These are phyloP conservation scores for Cutaneotrichosporon cutaneum DNA, from an alignment of 1,284 basidiomycete genomes.

Conservation along the genomic window DNA sequence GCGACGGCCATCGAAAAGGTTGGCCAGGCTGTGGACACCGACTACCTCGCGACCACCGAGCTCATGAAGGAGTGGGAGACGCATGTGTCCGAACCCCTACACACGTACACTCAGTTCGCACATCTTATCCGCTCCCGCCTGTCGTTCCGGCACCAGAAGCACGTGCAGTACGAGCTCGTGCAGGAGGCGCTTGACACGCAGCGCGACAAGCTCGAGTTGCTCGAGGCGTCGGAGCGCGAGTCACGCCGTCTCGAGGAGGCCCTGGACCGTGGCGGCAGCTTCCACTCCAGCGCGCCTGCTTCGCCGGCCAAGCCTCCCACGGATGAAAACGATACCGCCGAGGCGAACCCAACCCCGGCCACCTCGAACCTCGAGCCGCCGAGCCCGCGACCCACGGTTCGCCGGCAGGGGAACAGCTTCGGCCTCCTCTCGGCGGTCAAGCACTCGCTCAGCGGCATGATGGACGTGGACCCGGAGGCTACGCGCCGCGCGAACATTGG, in stretches of 20 bases:
- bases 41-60: conserved; percentile 86
- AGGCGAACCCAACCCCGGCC: not conserved
- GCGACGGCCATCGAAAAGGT: conserved; percentile 52
- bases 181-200: conserved; percentile 86
- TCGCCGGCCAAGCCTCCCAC: not conserved
- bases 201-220: conserved; percentile 79
- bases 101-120: conserved; percentile 95
- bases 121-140: conserved; percentile 90
- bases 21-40: conserved; percentile 92
- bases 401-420: conserved; percentile 58
- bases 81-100: conserved; percentile 90
- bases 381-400: conserved; percentile 14
- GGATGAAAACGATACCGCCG: not conserved
- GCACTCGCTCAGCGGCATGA: conserved; percentile 94
- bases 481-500: conserved; percentile 88
- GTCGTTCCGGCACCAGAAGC: conserved; percentile 94
- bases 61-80: conserved; percentile 87
- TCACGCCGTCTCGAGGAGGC: conserved; percentile 86
- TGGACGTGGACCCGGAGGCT: conserved; percentile 97
- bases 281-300: conserved; percentile 20
- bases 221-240: conserved; percentile 90
- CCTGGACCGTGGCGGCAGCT: conserved; percentile 55
- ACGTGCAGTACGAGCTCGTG: conserved; percentile 96
- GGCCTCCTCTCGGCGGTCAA: conserved; percentile 88
- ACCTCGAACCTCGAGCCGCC: not conserved